These are phyloP conservation scores for Conringia planisiliqua DNA, from an alignment of 345 rosid species.

Conservation along the genomic window DNA sequence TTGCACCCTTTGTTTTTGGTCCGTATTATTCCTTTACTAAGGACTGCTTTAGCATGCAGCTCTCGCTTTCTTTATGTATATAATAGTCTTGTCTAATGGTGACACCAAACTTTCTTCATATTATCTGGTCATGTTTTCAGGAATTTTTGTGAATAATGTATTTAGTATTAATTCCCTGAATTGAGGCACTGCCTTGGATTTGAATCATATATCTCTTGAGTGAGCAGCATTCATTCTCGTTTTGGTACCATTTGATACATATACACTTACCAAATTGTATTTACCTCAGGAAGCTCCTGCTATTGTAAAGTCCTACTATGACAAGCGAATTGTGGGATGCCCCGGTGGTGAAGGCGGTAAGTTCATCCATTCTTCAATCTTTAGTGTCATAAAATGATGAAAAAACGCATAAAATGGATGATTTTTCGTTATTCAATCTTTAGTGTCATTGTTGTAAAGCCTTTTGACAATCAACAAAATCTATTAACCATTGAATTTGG, in stretches of 20 bases:
- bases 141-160: neutral
- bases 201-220: neutral
- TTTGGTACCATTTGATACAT: neutral
- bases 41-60: neutral
- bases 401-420: neutral
- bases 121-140: neutral
- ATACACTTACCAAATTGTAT: neutral
- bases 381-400: neutral
- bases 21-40: neutral
- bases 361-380: neutral
- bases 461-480: too few species aligned
- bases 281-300: constrained; percentile 49
- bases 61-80: neutral
- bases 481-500: too few species aligned
- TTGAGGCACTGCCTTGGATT: neutral
- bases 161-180: neutral
- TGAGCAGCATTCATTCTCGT: neutral
- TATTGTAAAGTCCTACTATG: constrained; percentile 47
- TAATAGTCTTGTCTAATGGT: neutral
- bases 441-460: too few species aligned
- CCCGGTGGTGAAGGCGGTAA: constrained; percentile 69
- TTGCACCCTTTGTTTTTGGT: neutral
- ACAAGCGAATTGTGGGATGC: constrained; percentile 62
- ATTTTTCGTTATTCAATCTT: neutral
- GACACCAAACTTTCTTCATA: neutral